phyloP scores from a whole-genome alignment of 2,329 filamentous ascomycete species.

The Fusarium sp. region DNA sequence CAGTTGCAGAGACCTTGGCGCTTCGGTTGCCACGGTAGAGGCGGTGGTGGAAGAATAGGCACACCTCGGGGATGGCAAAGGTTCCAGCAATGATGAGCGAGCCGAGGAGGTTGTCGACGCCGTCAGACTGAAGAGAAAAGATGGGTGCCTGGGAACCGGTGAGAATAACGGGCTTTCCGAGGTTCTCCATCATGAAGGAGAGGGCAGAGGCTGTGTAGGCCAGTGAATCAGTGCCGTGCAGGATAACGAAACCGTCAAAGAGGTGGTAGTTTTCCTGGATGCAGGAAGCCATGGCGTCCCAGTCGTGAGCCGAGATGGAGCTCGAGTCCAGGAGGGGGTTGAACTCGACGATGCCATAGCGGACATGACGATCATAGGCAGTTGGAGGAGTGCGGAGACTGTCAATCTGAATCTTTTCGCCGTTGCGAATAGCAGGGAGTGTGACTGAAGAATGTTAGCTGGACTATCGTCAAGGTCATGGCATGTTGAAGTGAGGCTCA shows the following conservation, averaged over 20 bases:
- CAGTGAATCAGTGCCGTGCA: constrained; percentile 89
- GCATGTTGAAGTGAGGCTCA: background rate
- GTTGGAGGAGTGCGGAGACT: constrained; percentile 82
- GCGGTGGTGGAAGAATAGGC: constrained; percentile 91
- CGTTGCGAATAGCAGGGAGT: constrained; percentile 61
- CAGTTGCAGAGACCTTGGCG: constrained; percentile 85
- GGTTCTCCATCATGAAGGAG: constrained; percentile 90
- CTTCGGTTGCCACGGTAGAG: constrained; percentile 88
- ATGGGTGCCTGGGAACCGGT: constrained; percentile 87
- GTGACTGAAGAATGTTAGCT: constrained; percentile 48
- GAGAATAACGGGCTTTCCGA: constrained; percentile 89
- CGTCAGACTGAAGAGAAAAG: constrained; percentile 88
- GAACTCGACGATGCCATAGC: constrained; percentile 87
- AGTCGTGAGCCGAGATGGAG: constrained; percentile 85
- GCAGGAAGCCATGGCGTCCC: constrained; percentile 82
- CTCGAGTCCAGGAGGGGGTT: constrained; percentile 85
- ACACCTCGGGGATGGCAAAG: constrained; percentile 91
- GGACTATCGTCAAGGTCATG: background rate
- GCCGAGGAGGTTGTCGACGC: constrained; percentile 86
- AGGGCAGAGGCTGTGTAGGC: constrained; percentile 89
- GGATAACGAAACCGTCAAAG: constrained; percentile 89
- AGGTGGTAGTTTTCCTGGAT: constrained; percentile 84
- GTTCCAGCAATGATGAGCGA: constrained; percentile 90
- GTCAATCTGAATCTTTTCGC: constrained; percentile 61
- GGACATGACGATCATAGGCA: constrained; percentile 79